Evolutionary conservation across 768 basidiomycete genomes (phyloP), one percentile per base, ranked within the genome.

Genomic region (Brasilioporus rufonigricans): DNA sequence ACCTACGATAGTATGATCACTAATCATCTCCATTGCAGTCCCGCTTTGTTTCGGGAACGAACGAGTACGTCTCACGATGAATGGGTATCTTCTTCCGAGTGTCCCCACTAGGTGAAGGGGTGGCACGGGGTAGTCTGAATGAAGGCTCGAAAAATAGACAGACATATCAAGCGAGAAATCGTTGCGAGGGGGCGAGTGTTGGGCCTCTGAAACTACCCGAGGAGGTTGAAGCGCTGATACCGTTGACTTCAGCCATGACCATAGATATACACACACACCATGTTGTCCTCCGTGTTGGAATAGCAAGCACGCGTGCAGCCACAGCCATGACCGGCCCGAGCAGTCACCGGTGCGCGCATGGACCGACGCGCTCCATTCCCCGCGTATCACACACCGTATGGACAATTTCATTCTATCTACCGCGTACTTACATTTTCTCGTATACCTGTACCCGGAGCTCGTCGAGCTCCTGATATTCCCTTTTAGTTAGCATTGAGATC

Each of bases 11-110:
- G 53, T 38, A 23, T 67, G 41, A 29, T 71, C 56, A 24, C 59
- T 67, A 0, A 52, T 29, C 63, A 69, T 56, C 41, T 67, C 68
- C 63, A 69, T 65, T 21, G 69, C 63, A 23, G 68, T 69, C 38
- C 68, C 69, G n/a, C 69, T 69, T 57, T 71, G 69, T 50, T 69
- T 69, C n/a, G n/a, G n/a, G n/a, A 54, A 58, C 26, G 45, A 71
- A 65, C 16, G 65, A 58, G 53, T 69, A 70, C 2, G 67, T 69
- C 47, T 69, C 68, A 50, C 69, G 69, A 47, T 65, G 60, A 19
- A 71, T 60, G 41, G 67, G 55, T 10, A 61, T 57, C 45, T 48
- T 65, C 58, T 65, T 66, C 39, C 58, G 55, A 5, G 53, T 50
- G 26, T 58, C 55, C 12, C 40, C 44, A 24, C 66, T 63, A 39